phyloP scores from a whole-genome alignment of 2,329 filamentous ascomycete genomes.

The Ambrosiella beaveri region DNA sequence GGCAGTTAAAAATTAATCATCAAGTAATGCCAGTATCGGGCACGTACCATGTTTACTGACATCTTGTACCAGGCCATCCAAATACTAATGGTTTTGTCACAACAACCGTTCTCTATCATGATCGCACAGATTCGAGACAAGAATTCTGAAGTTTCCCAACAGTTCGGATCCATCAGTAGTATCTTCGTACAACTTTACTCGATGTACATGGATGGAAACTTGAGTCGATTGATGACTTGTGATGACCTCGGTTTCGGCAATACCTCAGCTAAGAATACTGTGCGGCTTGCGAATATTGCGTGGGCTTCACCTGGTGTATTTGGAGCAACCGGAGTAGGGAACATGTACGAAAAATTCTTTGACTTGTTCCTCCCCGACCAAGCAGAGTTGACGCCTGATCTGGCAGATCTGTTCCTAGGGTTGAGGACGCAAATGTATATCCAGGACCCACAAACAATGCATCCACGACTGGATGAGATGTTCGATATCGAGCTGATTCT shows the following conservation, averaged over 20 bases:
- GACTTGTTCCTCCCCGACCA: constrained; percentile 22
- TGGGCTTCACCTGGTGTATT: constrained; percentile 11
- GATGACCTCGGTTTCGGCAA: constrained; percentile 25
- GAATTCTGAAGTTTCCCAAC: constrained; percentile 20
- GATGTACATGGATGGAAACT: constrained; percentile 20
- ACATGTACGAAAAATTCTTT: constrained; percentile 26
- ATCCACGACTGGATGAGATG: constrained; percentile 10
- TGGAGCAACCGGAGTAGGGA: constrained; percentile 21
- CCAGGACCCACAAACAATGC: constrained; percentile 5
- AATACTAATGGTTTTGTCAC: constrained; percentile 22
- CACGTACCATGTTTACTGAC: too few relatives aligned
- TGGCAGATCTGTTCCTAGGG: constrained; percentile 11
- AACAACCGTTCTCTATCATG: constrained; percentile 19
- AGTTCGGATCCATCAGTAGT: constrained; percentile 20
- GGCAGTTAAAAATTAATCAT: too few relatives aligned
- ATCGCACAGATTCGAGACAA: constrained; percentile 18
- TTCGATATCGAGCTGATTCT: constrained; percentile 10
- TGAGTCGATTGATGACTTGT: constrained; percentile 18
- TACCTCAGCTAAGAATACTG: constrained; percentile 16
- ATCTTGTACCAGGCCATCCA: constrained; percentile 19
- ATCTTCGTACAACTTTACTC: constrained; percentile 20
- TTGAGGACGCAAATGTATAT: constrained; percentile 13
- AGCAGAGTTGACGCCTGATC: constrained; percentile 11
- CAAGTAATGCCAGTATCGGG: too few relatives aligned
- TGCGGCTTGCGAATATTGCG: constrained; percentile 12